Conservation (phyloP, 2,329 filamentous ascomycete genomes). For the Chaetomium sp. region DNA sequence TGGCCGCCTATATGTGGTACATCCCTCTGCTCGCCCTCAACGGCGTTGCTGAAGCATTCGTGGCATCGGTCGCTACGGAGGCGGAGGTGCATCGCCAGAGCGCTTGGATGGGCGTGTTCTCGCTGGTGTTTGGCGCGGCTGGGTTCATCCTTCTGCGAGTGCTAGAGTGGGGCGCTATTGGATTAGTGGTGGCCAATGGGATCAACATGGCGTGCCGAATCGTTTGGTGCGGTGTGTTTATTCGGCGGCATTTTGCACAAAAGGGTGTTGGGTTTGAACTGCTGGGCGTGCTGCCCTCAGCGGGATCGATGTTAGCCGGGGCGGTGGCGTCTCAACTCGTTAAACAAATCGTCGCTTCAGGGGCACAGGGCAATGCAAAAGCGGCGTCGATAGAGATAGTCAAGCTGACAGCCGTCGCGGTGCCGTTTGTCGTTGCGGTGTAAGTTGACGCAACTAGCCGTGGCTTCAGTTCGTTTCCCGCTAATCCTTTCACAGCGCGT, state of each 20-base stretch:
- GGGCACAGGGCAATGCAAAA: constrained; percentile 17
- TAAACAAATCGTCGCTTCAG: constrained; percentile 24
- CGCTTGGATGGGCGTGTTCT: constrained; percentile 78
- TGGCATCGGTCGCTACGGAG: constrained; percentile 75
- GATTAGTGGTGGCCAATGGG: constrained; percentile 78
- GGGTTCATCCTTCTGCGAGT: constrained; percentile 71
- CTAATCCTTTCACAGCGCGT: constrained; percentile 36
- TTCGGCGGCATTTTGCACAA: constrained; percentile 54
- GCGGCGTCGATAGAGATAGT: constrained; percentile 36
- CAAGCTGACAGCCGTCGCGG: constrained; percentile 43
- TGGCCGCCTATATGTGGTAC: constrained; percentile 83
- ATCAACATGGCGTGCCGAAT: constrained; percentile 88
- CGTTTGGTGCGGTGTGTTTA: constrained; percentile 70
- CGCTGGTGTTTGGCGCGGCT: constrained; percentile 63
- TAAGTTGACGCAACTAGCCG: constrained; percentile 39
- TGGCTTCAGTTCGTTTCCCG: too few species aligned
- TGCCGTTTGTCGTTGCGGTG: constrained; percentile 51
- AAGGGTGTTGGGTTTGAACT: constrained; percentile 39
- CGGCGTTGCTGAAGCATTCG: constrained; percentile 86
- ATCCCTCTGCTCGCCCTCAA: constrained; percentile 89
- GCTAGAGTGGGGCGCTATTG: constrained; percentile 63
- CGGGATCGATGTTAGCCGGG: constrained; percentile 37
- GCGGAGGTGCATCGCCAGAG: constrained; percentile 71
- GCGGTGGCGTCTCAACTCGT: constrained; percentile 39
- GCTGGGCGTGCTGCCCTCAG: constrained; percentile 37